Evolutionary conservation across 768 basidiomycete genomes (phyloP).

Genomic region (Termitomyces sp.): DNA sequence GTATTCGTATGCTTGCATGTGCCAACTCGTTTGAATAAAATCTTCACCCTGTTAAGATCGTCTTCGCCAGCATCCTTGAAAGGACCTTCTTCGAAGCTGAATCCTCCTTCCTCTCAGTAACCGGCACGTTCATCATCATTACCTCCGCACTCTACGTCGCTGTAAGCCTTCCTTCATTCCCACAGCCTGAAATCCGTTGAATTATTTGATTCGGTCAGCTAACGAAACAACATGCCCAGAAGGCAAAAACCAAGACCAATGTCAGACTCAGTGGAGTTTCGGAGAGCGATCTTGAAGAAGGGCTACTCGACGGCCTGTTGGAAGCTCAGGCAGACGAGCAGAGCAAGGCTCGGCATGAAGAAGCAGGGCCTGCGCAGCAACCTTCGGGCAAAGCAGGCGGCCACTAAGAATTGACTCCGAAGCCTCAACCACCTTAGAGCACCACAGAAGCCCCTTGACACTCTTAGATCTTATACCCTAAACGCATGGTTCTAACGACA

Average conservation of each 20-base stretch:
- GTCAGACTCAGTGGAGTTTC: slow-evolving; percentile 5
- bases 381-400: background rate
- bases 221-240: slow-evolving; percentile 7
- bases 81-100: slow-evolving; percentile 58
- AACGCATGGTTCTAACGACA: background rate
- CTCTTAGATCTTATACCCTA: background rate
- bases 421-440: background rate
- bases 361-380: background rate
- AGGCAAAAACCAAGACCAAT: slow-evolving; percentile 6
- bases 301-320: slow-evolving; percentile 8
- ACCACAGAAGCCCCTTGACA: too few relatives aligned
- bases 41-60: slow-evolving; percentile 37
- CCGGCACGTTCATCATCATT: slow-evolving; percentile 68
- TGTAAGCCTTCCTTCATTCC: slow-evolving; percentile 36
- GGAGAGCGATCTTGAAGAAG: slow-evolving; percentile 15
- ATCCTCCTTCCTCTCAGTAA: slow-evolving; percentile 57
- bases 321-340: slow-evolving; percentile 1
- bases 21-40: background rate
- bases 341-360: background rate
- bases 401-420: background rate
- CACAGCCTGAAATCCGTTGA: background rate
- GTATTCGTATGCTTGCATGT: slow-evolving; percentile 19
- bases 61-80: slow-evolving; percentile 70
- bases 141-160: slow-evolving; percentile 62
- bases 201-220: background rate